phyloP scores from a whole-genome alignment of 2,329 filamentous ascomycete genomes.

The Ceratocystiopsis sp. region DNA sequence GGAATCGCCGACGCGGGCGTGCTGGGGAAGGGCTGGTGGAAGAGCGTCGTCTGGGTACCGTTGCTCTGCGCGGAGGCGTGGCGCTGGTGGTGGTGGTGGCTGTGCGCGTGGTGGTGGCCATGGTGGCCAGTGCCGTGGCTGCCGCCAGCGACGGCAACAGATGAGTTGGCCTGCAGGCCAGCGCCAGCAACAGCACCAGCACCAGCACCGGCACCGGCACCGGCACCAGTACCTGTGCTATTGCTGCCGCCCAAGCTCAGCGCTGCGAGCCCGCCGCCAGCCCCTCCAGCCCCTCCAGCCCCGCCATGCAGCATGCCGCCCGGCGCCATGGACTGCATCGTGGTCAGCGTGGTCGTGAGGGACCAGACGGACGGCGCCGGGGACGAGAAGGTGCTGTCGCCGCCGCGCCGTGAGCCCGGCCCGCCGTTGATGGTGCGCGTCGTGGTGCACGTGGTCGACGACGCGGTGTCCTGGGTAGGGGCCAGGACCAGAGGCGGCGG shows the following conservation, averaged over 20 bases:
- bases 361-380: constrained; percentile 67
- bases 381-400: constrained; percentile 63
- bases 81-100: constrained; percentile 21
- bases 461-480: constrained; percentile 49
- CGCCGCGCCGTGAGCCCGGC: constrained; percentile 44
- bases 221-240: neutral
- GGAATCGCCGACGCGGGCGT: constrained; percentile 57
- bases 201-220: no score
- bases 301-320: constrained; percentile 23
- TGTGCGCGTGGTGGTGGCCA: constrained; percentile 9
- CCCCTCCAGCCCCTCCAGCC: constrained; percentile 22
- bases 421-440: constrained; percentile 51
- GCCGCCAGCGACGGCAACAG: constrained; percentile 12
- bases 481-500: constrained; percentile 51
- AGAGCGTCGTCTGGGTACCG: constrained; percentile 36
- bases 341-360: constrained; percentile 69
- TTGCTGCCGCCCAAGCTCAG: neutral
- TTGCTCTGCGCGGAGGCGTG: constrained; percentile 20
- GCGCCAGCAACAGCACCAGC: no score
- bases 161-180: no score
- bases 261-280: constrained; percentile 11
- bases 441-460: constrained; percentile 46
- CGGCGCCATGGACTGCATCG: constrained; percentile 59
- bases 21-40: constrained; percentile 48
- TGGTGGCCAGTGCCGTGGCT: constrained; percentile 18